Conservation (phyloP, 129 eudicot genomes). For the Calendula officinalis region DNA sequence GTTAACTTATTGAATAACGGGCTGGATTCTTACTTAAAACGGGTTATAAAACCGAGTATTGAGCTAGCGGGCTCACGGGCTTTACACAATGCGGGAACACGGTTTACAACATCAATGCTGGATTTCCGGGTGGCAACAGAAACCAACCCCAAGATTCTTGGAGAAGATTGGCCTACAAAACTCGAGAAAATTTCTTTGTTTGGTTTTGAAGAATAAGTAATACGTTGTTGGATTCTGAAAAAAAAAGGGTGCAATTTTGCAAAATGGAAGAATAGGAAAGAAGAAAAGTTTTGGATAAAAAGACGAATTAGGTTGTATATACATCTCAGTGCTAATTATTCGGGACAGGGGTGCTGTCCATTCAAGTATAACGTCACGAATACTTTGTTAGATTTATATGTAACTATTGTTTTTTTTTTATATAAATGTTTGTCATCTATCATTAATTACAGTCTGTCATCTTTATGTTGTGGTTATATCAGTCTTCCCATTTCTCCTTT, state of each 20-base stretch:
- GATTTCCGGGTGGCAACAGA: constrained; percentile 72
- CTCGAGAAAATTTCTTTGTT: constrained; percentile 55
- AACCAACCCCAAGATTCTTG: constrained; percentile 61
- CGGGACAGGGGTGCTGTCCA: constrained; percentile 43
- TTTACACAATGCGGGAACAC: constrained; percentile 17
- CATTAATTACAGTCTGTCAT: background rate
- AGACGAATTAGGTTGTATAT: constrained; percentile 58
- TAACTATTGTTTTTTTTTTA: background rate
- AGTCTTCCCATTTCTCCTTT: background rate
- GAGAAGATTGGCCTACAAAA: constrained; percentile 66
- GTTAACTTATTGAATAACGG: constrained; percentile 63
- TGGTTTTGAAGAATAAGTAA: constrained; percentile 33
- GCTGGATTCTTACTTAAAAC: constrained; percentile 52
- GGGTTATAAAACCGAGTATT: constrained; percentile 50
- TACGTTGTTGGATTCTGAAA: constrained; percentile 32
- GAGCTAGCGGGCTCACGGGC: constrained; percentile 51
- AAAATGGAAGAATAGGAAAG: constrained; percentile 34
- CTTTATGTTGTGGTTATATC: background rate
- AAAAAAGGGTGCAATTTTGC: constrained; percentile 14
- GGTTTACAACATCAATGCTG: constrained; percentile 38
- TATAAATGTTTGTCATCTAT: background rate
- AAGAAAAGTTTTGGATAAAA: constrained; percentile 49
- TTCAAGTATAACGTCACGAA: constrained; percentile 45
- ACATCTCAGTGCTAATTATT: constrained; percentile 61
- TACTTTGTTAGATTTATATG: constrained; percentile 35